Evolutionary conservation across 805 yeast genomes (phyloP), one percentile per base, ranked within the genome.

Genomic region (Pichia membranifaciens): DNA sequence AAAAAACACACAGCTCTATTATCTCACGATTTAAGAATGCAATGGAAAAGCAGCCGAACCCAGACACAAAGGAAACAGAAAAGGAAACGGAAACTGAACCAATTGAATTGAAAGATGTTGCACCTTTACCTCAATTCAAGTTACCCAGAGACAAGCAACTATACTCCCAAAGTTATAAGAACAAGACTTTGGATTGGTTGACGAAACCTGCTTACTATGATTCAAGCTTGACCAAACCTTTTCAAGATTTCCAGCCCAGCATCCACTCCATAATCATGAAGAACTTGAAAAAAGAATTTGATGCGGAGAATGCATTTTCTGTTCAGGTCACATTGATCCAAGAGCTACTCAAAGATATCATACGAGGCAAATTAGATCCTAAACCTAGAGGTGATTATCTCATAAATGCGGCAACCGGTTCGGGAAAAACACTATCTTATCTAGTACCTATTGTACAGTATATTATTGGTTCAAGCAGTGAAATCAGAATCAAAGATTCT

Each of bases 351-450:
- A 60, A 62, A 54, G 81, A 74, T 55, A 53, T 56, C 3, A 62
- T 73, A 54, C 61, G 63, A 10, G 68, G 62, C 49, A 66, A 57
- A 46, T 50, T 70, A 22, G 65, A 70, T 37, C 83, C 87, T 1
- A 79, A 73, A 45, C 70, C 76, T 37, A 70, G 71, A 48, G 91
- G 91, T 21, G 96, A 93, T 65, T 64, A 89, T 17, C 69, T 91
- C 39, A 96, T 91, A 5, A 90, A 91, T 65, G 96, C 99, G 2
- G 79, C 95, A 10, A 91, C 99, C 0, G 99, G 99, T 38, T 85
- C 96, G 0, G 99, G 99, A 58, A 91, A 91, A 61, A 91, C 99
- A 0, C 69, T 93, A 46, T 95, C 96, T 2, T 91, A 91, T 59
- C 73, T 81, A 43, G 73, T 91, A 2, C 98, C 99, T 1, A 75